phyloP scores from a whole-genome alignment of 73 alveolate genomes.

The Paramecium sonneborni region DNA sequence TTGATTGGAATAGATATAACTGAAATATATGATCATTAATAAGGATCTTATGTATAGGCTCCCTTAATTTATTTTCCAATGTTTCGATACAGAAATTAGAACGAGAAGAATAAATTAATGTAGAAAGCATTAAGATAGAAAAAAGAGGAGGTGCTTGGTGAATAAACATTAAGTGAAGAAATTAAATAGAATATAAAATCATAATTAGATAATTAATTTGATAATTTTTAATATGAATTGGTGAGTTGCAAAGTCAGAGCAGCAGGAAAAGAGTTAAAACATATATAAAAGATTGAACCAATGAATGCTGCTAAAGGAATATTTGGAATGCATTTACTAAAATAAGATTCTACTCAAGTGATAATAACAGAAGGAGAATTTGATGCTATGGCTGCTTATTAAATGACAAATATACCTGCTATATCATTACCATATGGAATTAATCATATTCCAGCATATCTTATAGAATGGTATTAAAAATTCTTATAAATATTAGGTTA shows the following conservation, averaged over 20 bases:
- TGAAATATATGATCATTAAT: not conserved
- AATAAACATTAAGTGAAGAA: not conserved
- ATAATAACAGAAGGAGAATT: slow-evolving; percentile 94
- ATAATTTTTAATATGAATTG: slow-evolving; percentile 17
- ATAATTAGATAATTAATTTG: not conserved
- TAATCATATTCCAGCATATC: slow-evolving; percentile 78
- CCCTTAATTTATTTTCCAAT: slow-evolving; percentile 12
- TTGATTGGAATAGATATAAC: slow-evolving; percentile 47
- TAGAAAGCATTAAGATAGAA: slow-evolving; percentile 28
- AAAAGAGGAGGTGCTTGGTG: slow-evolving; percentile 54
- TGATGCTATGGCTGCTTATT: slow-evolving; percentile 93
- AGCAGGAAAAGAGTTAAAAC: not conserved
- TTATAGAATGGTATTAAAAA: slow-evolving; percentile 70
- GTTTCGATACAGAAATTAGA: slow-evolving; percentile 16
- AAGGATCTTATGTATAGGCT: not conserved
- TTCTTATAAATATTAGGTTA: slow-evolving; percentile 11
- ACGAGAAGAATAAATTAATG: not conserved
- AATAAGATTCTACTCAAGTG: slow-evolving; percentile 67
- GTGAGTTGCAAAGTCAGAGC: slow-evolving; percentile 38
- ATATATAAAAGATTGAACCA: not conserved
- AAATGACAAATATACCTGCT: slow-evolving; percentile 86
- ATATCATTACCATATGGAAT: slow-evolving; percentile 92
- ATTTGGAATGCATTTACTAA: slow-evolving; percentile 85
- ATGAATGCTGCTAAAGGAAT: slow-evolving; percentile 72
- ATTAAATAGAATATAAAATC: not conserved